Evolutionary conservation across 2,329 filamentous ascomycete genomes (phyloP), one percentile per base, ranked within the genome.

Genomic region (Fusarium chaquense): DNA sequence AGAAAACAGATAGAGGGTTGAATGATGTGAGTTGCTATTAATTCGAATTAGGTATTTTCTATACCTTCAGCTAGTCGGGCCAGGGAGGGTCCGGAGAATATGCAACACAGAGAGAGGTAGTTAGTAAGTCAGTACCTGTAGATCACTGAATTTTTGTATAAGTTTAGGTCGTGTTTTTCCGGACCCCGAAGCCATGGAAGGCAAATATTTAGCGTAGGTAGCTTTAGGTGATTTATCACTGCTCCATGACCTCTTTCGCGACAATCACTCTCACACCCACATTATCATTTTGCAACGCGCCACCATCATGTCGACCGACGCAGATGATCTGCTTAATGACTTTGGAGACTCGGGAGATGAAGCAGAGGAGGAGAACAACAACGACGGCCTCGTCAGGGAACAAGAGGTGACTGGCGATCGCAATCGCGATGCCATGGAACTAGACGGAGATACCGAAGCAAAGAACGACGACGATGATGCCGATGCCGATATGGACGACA

Each of bases 291-390:
- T 46, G 36, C 45, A 44, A 49, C 63, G 62, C 49, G 45, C 61
- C 69, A 59, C 60, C 76, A 80, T 66, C 54, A 97, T 98, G 94
- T 93, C 95, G 78, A 97, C 93, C 45, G 87, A 97, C 69, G 95
- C 93, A 67, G 94, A 98, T 76, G 95, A 98, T 79, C 87, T 99
- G 13, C 86, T 98, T 73, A 93, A 96, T 76, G 93, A 97, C 58
- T 81, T 82, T 60, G 80, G 77, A 11, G 80, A 77, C 76, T 93
- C 90, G 8, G 93, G 90, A 53, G 93, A 93, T 54, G 93, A 96
- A 74, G 88, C 86, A 38, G 90, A 91, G 66, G 88, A 89, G 36
- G 84, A 88, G 33, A 20, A 20, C 20, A 84, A 86, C 47, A 83
- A 87, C 60, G 83, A 86, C 69, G 82, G 81, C 55, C 78, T 81